A percentile compares a stretch with the other conserved stretches of the same genome.
Evolutionary conservation across 2,329 filamentous ascomycete genomes (phyloP).

Genomic region (Fonsecaea multimorphosa): DNA sequence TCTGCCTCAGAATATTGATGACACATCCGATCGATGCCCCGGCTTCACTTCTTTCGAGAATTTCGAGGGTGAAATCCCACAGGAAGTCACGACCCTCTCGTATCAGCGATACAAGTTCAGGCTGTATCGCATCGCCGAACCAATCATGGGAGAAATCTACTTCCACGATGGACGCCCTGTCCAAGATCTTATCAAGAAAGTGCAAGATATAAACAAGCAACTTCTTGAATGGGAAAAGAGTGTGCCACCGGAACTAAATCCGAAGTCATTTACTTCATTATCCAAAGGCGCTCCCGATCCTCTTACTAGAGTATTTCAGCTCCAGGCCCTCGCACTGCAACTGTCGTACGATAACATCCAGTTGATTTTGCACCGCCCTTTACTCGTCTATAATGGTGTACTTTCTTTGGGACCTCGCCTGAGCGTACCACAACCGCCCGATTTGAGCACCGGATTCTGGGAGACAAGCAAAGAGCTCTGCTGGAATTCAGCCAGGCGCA

Average conservation of each 20-base stretch:
- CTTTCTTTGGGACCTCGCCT: neutral
- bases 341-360: conserved; percentile 53
- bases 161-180: neutral
- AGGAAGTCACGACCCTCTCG: conserved; percentile 19
- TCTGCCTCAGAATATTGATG: conserved; percentile 25
- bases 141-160: conserved; percentile 18
- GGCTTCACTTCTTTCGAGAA: conserved; percentile 14
- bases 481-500: conserved; percentile 47
- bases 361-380: conserved; percentile 51
- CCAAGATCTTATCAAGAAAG: conserved; percentile 3
- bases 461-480: conserved; percentile 22
- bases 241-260: conserved; percentile 24
- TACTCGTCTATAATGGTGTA: conserved; percentile 41
- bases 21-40: conserved; percentile 14
- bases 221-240: conserved; percentile 19
- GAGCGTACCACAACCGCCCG: neutral
- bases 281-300: neutral
- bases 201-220: conserved; percentile 14
- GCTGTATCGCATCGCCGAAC: conserved; percentile 19
- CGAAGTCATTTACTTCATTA: neutral
- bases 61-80: conserved; percentile 6
- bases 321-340: conserved; percentile 51
- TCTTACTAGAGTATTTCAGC: conserved; percentile 16
- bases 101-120: conserved; percentile 25
- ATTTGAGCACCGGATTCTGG: conserved; percentile 3